Evolutionary conservation across 2,329 filamentous ascomycete species (phyloP).

Genomic region (Sclerotinia trifoliorum): DNA sequence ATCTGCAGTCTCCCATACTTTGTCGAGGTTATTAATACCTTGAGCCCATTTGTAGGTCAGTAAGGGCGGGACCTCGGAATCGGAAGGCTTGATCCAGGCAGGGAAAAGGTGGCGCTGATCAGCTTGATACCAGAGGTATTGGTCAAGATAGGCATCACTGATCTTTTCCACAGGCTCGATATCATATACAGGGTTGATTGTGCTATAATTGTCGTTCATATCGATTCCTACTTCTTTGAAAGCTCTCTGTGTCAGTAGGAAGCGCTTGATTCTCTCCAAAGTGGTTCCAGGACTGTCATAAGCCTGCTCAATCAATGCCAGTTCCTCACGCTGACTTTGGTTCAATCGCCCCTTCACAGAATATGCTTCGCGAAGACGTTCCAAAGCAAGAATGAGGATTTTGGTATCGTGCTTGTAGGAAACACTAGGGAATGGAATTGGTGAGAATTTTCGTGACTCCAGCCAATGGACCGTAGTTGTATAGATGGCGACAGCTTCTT

Average conservation of each 20-base stretch:
- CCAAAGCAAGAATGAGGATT: constrained; percentile 91
- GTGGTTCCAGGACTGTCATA: constrained; percentile 98
- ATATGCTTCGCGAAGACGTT: constrained; percentile 90
- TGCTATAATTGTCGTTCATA: constrained; percentile 99
- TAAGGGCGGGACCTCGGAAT: constrained; percentile 93
- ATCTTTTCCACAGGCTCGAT: constrained; percentile 99
- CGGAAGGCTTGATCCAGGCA: constrained; percentile 98
- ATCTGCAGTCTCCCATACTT: constrained; percentile 90
- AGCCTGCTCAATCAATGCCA: constrained; percentile 95
- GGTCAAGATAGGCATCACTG: constrained; percentile 95
- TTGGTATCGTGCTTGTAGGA: constrained; percentile 99
- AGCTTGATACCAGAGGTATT: constrained; percentile 98
- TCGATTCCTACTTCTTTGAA: constrained; percentile 99
- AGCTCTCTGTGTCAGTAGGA: constrained; percentile 91
- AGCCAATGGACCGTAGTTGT: constrained; percentile 99
- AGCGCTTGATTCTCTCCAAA: constrained; percentile 93
- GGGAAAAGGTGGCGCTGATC: constrained; percentile 97
- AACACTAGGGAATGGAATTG: constrained; percentile 97
- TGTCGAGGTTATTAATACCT: constrained; percentile 95
- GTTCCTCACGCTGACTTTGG: constrained; percentile 94
- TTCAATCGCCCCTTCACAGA: constrained; percentile 96
- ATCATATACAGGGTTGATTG: constrained; percentile 98
- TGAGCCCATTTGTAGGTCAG: constrained; percentile 99
- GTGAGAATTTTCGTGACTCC: constrained; percentile 96
- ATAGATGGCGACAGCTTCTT: constrained; percentile 98